Base-by-base conservation (phyloP, 1,139 yeast genomes). In the Petasospora rhodanensis region DNA sequence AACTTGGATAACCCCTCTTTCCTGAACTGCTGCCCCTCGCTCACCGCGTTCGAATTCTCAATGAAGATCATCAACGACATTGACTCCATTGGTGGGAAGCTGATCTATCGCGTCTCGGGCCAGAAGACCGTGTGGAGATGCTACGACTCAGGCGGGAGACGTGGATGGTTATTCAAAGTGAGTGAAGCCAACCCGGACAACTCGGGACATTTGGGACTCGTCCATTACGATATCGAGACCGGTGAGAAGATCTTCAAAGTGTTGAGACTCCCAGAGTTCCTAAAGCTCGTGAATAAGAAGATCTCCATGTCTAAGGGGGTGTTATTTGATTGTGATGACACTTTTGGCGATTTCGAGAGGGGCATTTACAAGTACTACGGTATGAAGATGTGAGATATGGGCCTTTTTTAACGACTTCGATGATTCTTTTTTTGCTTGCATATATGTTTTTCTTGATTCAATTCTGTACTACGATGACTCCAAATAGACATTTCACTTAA, bases 131-230 rank as follows among this genome's bases (percentile, higher is more conserved):
- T 76, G 66, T 58, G 81, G 81, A 43, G 68, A 61, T 49, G 62
- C 26, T 61, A 56, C 18, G 67, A 61, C 38, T 56, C 64, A 2
- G 56, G 63, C 10, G 94, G 95, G 6, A 68, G 95, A 43, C 67
- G 96, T 41, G 78, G 84, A n/a, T 86, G 95, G 95, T 56, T 84
- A 14, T 81, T 76, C 54, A 74, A 72, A 51, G 60, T 76, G 16
- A 69, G 63, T 28, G 53, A 52, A 2, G 46, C 56, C 27, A 59
- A 64, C 34, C 52, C 54, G 10, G 64, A 52, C 22, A 59, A 60
- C 41, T 40, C 55, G 3, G 50, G 45, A 2, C 41, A 44, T 22
- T 41, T 56, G 14, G 56, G 53, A 12, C 31, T 59, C 36, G 69
- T 75, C 2, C 67, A 63, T 43, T 81, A 78, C 50, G 87, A 81